A percentile compares a stretch with the other conserved stretches of the same genome.
Conservation (phyloP, 1,284 basidiomycete genomes). For the Sanguinoderma infundibulare region DNA sequence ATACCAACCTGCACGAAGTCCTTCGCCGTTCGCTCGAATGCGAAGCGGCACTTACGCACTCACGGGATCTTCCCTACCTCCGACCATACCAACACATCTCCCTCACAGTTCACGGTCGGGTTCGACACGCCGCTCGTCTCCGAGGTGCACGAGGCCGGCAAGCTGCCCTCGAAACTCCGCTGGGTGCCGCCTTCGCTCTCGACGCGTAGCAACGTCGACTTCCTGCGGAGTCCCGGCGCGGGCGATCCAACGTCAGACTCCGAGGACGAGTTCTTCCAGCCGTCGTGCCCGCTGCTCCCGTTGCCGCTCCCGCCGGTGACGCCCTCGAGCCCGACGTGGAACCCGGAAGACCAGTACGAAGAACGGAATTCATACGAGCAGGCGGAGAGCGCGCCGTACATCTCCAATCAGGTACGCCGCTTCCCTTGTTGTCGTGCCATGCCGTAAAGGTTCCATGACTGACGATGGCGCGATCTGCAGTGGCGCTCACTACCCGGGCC, state of each 20-base stretch:
- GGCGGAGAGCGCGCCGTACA: conserved; percentile 38
- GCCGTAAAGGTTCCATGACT: not conserved
- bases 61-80: conserved; percentile 47
- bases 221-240: conserved; percentile 24
- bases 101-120: conserved; percentile 44
- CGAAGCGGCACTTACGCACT: conserved; percentile 63
- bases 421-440: not conserved
- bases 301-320: conserved; percentile 37
- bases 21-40: conserved; percentile 69
- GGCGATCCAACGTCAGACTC: conserved; percentile 29
- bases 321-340: conserved; percentile 33
- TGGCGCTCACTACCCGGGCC: conserved; percentile 43
- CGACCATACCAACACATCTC: conserved; percentile 32
- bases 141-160: conserved; percentile 45
- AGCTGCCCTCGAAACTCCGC: conserved; percentile 44
- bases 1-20: conserved; percentile 56
- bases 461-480: conserved; percentile 27
- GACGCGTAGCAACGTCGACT: conserved; percentile 37
- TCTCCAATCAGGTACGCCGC: conserved; percentile 40
- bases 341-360: conserved; percentile 33
- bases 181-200: conserved; percentile 48
- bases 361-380: conserved; percentile 37
- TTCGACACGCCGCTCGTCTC: conserved; percentile 51
- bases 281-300: conserved; percentile 36
- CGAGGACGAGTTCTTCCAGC: conserved; percentile 37